A percentile compares a stretch with the other conserved stretches of the same genome.
These are phyloP conservation scores for Sphagnum magellanicum DNA, from an alignment of 228 moss, liverwort and hornwort species.

Conservation along the genomic window DNA sequence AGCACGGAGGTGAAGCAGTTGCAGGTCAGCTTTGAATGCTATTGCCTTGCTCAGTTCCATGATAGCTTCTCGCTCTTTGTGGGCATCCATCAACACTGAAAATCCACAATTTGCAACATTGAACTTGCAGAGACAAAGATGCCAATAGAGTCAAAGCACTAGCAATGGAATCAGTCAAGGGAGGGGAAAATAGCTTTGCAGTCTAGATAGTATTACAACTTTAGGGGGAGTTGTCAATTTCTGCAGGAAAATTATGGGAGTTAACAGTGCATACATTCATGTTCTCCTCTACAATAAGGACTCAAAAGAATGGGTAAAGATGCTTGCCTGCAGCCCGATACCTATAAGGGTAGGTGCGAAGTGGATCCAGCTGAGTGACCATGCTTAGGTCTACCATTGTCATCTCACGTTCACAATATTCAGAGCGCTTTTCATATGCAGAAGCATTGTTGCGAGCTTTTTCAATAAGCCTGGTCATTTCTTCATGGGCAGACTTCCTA, in stretches of 20 bases:
- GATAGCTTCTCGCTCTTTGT: constrained; percentile 89
- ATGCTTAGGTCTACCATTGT: constrained; percentile 93
- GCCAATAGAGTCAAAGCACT: background rate
- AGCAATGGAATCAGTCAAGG: background rate
- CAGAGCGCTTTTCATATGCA: constrained; percentile 95
- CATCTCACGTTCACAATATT: constrained; percentile 97
- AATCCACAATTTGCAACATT: constrained; percentile 5
- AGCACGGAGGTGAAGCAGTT: constrained; percentile 91
- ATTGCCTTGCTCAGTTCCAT: constrained; percentile 92
- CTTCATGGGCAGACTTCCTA: constrained; percentile 85
- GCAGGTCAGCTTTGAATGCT: constrained; percentile 96
- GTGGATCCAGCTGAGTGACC: constrained; percentile 88
- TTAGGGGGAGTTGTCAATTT: too few relatives aligned
- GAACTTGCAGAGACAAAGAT: background rate
- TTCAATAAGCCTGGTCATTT: constrained; percentile 98
- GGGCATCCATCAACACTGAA: constrained; percentile 96
- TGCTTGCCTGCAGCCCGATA: constrained; percentile 96
- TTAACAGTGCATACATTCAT: too few relatives aligned
- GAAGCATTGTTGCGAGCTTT: constrained; percentile 99
- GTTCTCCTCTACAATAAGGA: background rate
- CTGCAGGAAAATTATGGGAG: too few relatives aligned
- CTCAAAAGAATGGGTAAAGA: background rate
- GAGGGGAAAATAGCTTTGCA: background rate
- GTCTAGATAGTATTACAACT: too few relatives aligned
- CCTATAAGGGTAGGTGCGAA: constrained; percentile 94